phyloP scores from a whole-genome alignment of 768 basidiomycete species.

The Mycena amicta region DNA sequence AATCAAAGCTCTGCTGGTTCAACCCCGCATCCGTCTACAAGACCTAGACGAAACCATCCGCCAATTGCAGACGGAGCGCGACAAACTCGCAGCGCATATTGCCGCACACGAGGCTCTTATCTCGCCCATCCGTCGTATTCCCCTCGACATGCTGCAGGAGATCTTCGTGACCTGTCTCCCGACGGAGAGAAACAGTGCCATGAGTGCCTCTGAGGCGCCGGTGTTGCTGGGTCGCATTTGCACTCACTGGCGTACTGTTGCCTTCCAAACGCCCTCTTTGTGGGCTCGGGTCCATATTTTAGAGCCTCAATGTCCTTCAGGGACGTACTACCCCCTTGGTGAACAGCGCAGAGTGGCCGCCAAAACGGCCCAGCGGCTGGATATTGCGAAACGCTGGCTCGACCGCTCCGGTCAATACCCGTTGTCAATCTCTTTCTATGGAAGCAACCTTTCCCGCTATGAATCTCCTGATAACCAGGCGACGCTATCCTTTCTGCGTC shows the following conservation, averaged over 20 bases:
- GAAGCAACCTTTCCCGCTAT: background rate
- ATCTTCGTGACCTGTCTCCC: background rate
- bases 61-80: background rate
- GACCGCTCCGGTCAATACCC: background rate
- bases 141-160: background rate
- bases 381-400: background rate
- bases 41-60: background rate
- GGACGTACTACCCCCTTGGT: background rate
- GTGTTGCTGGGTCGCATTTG: background rate
- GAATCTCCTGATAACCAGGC: background rate
- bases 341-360: background rate
- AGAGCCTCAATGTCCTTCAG: background rate
- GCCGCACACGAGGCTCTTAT: background rate
- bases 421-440: background rate
- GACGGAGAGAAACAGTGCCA: background rate
- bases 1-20: background rate
- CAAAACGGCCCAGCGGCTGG: background rate
- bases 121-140: background rate
- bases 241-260: background rate
- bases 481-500: background rate
- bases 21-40: background rate
- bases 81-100: background rate
- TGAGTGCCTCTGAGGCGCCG: background rate
- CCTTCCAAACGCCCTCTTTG: background rate
- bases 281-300: background rate